phyloP scores from a whole-genome alignment of 495 filamentous ascomycete genomes.

The Penicillium herquei region DNA sequence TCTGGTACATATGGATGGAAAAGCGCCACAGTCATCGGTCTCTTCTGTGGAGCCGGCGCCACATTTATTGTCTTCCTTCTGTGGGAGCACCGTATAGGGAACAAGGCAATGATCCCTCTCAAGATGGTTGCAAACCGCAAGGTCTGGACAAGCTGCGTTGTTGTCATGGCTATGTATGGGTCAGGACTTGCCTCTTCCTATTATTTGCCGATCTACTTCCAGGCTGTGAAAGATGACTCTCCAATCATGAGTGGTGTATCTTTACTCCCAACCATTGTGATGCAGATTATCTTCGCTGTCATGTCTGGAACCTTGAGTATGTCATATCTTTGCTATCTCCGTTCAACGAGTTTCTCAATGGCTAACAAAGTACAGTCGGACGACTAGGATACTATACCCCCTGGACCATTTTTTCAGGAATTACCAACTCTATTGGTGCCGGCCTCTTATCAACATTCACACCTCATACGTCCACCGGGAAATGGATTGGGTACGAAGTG shows the following conservation, averaged over 20 bases:
- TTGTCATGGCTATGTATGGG: constrained; percentile 16
- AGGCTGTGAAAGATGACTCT: constrained; percentile 27
- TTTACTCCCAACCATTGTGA: constrained; percentile 45
- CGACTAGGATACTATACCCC: constrained; percentile 53
- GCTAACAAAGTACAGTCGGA: constrained; percentile 22
- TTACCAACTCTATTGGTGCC: constrained; percentile 35
- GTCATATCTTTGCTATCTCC: background rate
- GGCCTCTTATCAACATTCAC: constrained; percentile 52
- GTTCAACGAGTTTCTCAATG: background rate
- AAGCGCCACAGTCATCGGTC: constrained; percentile 44
- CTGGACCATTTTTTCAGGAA: constrained; percentile 30
- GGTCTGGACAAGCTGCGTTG: constrained; percentile 33
- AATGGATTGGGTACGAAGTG: constrained; percentile 58
- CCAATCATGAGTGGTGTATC: constrained; percentile 38
- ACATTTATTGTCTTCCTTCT: constrained; percentile 40
- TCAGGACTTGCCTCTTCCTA: constrained; percentile 25
- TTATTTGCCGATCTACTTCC: constrained; percentile 45
- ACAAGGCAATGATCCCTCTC: constrained; percentile 52
- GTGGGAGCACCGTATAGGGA: constrained; percentile 49
- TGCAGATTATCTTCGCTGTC: constrained; percentile 47
- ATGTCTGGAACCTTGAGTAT: constrained; percentile 41
- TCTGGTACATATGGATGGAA: constrained; percentile 43
- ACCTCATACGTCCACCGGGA: constrained; percentile 39
- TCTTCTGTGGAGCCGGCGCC: constrained; percentile 50
- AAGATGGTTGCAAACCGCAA: constrained; percentile 28